Base-by-base conservation (phyloP, 2,329 filamentous ascomycete genomes). In the Dactylellina leptospora region DNA sequence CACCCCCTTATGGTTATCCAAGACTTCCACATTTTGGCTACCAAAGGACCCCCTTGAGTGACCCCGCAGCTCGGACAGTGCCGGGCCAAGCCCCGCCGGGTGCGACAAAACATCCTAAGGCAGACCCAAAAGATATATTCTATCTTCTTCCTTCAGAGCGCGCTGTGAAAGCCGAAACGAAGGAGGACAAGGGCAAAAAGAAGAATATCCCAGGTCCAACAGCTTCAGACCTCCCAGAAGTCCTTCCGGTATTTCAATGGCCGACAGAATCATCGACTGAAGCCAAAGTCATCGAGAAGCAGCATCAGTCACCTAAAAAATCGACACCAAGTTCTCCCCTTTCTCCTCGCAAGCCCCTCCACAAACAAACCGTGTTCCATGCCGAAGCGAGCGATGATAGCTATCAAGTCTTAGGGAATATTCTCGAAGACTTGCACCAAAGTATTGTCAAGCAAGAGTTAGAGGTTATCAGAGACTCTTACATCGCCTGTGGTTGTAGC, bases 221-320 rank as follows among this genome's bases (percentile, higher is more conserved):
- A 20, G 3, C 18, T 2, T 16, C 25, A 10, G 38, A 63, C 5
- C 18, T 63, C 6, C 61, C 61, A 28, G 40, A 56, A 11, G 61
- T 66, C 1, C 61, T 66, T 18, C 61, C 61, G 13, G 61, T 66
- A 20, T 66, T 66, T 20, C 61, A 66, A 16, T 66, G 61, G 61
- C 51, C 38, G 16, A 66, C 61, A 20, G 47, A 66, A 4, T 54
- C 61, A 30, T 50, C 61, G 1, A 28, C 30, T 10, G 30, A 58
- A 40, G 44, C 44, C 2, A 36, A 36, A n/a, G 4, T 22, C 11
- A 66, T 66, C 8, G 61, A 58, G 18, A 51, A 55, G 44, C 28
- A 66, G 27, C 8, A 13, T n/a, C 30, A 38, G 16, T 22, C 16
- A 30, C 18, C 22, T 2, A 58, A 48, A 16, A 50, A 30, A 25